These are phyloP conservation scores for Pichia manshurica DNA, from an alignment of 805 yeast species.

Conservation along the genomic window DNA sequence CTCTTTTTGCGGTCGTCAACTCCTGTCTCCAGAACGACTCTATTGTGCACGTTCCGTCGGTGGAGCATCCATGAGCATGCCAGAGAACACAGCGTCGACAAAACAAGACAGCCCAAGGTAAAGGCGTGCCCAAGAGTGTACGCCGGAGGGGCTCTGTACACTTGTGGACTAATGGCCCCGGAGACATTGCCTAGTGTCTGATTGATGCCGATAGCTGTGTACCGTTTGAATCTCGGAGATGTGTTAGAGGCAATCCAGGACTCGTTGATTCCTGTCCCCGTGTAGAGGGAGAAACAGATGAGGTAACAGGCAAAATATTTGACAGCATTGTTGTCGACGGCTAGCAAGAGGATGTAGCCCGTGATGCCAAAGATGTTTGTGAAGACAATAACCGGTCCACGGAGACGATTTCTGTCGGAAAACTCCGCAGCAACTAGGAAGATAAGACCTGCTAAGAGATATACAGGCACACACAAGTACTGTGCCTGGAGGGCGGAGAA, in stretches of 20 bases:
- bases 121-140: constrained; percentile 37
- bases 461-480: constrained; percentile 6
- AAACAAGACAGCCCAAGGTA: constrained; percentile 28
- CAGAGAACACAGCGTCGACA: background rate
- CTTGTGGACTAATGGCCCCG: constrained; percentile 41
- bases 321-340: constrained; percentile 2
- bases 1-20: constrained; percentile 3
- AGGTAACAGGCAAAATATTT: constrained; percentile 9
- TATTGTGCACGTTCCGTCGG: constrained; percentile 4
- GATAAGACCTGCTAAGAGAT: constrained; percentile 4
- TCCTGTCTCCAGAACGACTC: constrained; percentile 5
- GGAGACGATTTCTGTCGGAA: constrained; percentile 2
- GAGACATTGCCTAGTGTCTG: constrained; percentile 41
- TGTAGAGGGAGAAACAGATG: constrained; percentile 27
- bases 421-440: constrained; percentile 4
- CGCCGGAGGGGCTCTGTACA: constrained; percentile 34
- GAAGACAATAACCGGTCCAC: constrained; percentile 6
- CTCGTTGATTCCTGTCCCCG: constrained; percentile 32
- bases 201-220: constrained; percentile 37
- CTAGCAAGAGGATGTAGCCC: constrained; percentile 4
- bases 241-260: constrained; percentile 41
- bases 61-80: constrained; percentile 2
- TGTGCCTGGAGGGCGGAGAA: constrained; percentile 2
- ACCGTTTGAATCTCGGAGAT: constrained; percentile 38
- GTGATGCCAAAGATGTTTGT: constrained; percentile 8